phyloP scores from a whole-genome alignment of 495 filamentous ascomycete genomes.

The Penicillium maclennaniae region DNA sequence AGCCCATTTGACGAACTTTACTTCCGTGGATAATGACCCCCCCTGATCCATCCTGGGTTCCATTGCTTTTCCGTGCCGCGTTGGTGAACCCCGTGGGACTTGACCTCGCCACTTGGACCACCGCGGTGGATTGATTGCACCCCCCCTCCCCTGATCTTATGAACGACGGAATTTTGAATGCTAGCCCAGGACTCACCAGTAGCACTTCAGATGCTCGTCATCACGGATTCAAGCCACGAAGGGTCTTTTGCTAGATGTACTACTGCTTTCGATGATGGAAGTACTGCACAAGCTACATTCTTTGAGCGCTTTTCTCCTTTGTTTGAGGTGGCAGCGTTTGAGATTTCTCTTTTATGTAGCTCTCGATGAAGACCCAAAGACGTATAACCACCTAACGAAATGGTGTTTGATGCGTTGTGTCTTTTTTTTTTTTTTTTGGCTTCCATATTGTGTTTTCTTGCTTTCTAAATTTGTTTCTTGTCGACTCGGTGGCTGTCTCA shows the following conservation, averaged over 20 bases:
- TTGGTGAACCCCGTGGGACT: not conserved
- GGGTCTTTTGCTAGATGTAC: not conserved
- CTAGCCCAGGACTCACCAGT: not conserved
- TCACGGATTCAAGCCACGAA: not conserved
- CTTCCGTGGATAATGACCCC: constrained; percentile 6
- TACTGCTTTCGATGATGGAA: not conserved
- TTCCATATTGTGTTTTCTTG: not conserved
- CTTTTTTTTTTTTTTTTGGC: not conserved
- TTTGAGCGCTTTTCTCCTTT: not conserved
- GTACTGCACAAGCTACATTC: not conserved
- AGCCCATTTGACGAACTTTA: constrained; percentile 5
- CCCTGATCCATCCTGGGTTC: not conserved
- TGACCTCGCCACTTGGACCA: not conserved
- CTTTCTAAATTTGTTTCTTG: not conserved
- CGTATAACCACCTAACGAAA: not conserved
- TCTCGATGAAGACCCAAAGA: not conserved
- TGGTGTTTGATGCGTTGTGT: not conserved
- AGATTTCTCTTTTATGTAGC: not conserved
- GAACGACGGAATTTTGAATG: not conserved
- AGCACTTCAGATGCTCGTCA: not conserved
- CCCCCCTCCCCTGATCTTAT: not conserved
- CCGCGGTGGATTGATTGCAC: not conserved
- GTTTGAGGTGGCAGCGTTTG: not conserved
- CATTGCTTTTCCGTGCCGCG: not conserved
- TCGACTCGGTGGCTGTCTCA: not conserved